Evolutionary conservation across 305 asterid species (phyloP), one percentile per base, ranked within the genome.

Genomic region (Euphrasia arctica): DNA sequence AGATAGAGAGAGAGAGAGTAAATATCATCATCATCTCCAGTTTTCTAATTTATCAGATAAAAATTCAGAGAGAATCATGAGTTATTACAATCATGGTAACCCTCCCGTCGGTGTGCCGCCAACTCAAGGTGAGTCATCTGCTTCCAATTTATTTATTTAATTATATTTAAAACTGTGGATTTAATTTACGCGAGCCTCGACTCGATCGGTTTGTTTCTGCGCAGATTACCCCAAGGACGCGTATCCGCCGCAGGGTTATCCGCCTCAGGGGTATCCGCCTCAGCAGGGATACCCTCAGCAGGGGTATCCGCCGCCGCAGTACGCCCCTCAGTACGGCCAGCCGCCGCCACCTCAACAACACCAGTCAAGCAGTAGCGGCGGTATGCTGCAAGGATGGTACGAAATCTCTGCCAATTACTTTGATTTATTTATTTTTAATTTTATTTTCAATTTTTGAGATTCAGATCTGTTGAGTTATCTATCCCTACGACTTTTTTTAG

Each of bases 341-440:
- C 82, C 72, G 45, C 85, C 86, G 45, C 95, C 86, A 9, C 90
- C 41, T 6, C 84, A 82, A 3, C 81, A 83, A n/a, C 83, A 81
- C 50, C 71, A 75, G 5, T 29, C 22, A 45, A 27, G 72, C 5
- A 9, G 58, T 2, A 54, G 73, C 29, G 1, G 62, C 9, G 95
- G 95, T 15, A 52, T 76, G 55, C 48, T 87, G 90, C 83, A 84
- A 75, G 97, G 97, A 83, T 80, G 89, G 92, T 85, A 64, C 5
- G 79, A 50, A 14, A 43, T 9, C 31, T 15, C 43, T 10, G 1
- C 18, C 9, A 5, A 14, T 57, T 41, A 31, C 9, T 42, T 31
- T 15, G 18, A 5, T 15, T 3, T 3, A 54, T 9, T 54, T 3
- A 8, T 9, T 22, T 25, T 22, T 2, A 51, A 15, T 14, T 51